Conservation (phyloP, 1,284 basidiomycete species). For the Austroboletus niveus region DNA sequence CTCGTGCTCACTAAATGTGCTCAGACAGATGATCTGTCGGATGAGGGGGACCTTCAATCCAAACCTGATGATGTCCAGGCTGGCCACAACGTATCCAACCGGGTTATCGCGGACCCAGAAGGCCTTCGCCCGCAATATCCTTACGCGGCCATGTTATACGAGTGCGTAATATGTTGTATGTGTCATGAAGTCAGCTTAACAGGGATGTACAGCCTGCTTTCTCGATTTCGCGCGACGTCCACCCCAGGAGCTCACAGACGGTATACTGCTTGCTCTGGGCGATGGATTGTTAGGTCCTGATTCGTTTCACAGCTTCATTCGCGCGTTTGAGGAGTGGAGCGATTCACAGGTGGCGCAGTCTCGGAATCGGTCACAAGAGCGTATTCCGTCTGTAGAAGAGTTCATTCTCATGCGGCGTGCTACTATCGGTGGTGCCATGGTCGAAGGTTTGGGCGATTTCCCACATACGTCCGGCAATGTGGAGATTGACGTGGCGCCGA, state of each 20-base stretch:
- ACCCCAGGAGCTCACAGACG: constrained; percentile 38
- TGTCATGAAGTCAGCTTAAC: constrained; percentile 17
- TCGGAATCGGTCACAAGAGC: constrained; percentile 36
- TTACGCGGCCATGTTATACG: constrained; percentile 43
- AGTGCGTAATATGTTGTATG: constrained; percentile 28
- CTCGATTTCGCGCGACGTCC: constrained; percentile 38
- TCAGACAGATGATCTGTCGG: constrained; percentile 44
- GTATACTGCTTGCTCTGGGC: constrained; percentile 18
- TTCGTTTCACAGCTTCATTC: constrained; percentile 33
- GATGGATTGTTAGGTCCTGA: constrained; percentile 3
- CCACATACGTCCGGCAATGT: background rate
- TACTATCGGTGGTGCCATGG: constrained; percentile 44
- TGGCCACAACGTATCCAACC: constrained; percentile 37
- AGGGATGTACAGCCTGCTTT: constrained; percentile 31
- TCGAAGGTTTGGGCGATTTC: constrained; percentile 38
- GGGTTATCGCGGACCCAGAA: constrained; percentile 32
- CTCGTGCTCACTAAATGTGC: constrained; percentile 6
- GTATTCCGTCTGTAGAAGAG: constrained; percentile 41
- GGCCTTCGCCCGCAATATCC: constrained; percentile 36
- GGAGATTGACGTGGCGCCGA: constrained; percentile 2
- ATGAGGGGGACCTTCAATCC: constrained; percentile 41
- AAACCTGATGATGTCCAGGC: constrained; percentile 40
- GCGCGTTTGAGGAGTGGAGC: constrained; percentile 40
- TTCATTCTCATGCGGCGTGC: constrained; percentile 43
- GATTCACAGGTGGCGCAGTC: constrained; percentile 41